A percentile compares a stretch with the other conserved stretches of the same genome.
phyloP scores from a whole-genome alignment of 2,329 filamentous ascomycete species.

The Penicillium sp. region DNA sequence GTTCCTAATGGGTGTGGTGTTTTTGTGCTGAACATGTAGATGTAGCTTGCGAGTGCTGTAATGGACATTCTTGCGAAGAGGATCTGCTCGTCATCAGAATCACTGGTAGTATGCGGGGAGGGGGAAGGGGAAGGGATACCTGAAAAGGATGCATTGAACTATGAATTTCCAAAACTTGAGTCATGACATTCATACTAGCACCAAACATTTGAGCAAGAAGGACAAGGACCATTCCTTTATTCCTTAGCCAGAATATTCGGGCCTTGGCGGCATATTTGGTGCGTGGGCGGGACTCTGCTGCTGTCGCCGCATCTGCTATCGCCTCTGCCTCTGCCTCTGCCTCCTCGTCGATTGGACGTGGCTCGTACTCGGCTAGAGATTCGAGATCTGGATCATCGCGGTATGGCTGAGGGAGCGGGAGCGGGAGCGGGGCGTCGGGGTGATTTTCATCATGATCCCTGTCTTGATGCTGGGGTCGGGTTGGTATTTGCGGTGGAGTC shows the following conservation, averaged over 20 bases:
- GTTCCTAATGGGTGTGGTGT: conserved; percentile 72
- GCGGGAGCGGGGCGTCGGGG: conserved; percentile 24
- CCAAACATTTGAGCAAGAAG: conserved; percentile 79
- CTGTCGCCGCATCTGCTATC: neutral
- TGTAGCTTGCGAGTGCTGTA: conserved; percentile 67
- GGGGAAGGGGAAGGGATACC: conserved; percentile 35
- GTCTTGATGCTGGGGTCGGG: too few species aligned
- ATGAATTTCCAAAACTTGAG: conserved; percentile 72
- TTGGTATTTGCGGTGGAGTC: too few species aligned
- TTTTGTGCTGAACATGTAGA: conserved; percentile 74
- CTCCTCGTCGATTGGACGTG: conserved; percentile 20
- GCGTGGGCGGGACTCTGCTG: conserved; percentile 20
- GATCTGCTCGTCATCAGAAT: too few species aligned
- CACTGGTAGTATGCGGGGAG: too few species aligned
- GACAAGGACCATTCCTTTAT: conserved; percentile 75
- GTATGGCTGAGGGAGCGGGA: conserved; percentile 10
- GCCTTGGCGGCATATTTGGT: conserved; percentile 34
- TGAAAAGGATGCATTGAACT: conserved; percentile 80
- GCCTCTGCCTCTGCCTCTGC: conserved; percentile 4
- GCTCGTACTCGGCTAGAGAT: conserved; percentile 22
- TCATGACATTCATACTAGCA: conserved; percentile 81
- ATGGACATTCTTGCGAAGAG: conserved; percentile 79
- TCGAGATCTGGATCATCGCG: conserved; percentile 16
- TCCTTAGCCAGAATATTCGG: conserved; percentile 58
- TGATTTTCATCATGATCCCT: conserved; percentile 14